Evolutionary conservation across 1,139 yeast genomes (phyloP).

Genomic region (Zygosaccharomyces sapae): DNA sequence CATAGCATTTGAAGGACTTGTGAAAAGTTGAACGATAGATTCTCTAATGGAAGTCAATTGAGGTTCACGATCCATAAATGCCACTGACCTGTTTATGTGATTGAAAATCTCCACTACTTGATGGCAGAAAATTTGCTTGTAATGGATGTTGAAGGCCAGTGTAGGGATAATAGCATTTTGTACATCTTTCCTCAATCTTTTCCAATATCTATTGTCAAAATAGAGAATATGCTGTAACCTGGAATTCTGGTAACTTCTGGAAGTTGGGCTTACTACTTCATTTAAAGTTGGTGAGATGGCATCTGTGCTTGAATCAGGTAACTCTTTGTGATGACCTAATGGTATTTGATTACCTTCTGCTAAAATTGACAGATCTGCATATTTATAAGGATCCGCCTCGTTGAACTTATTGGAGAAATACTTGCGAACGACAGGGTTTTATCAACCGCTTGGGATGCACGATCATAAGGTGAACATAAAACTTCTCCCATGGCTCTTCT

Average conservation of each 20-base stretch:
- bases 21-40: slow-evolving; percentile 58
- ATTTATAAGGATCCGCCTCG: slow-evolving; percentile 24
- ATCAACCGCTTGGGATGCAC: slow-evolving; percentile 17
- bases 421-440: slow-evolving; percentile 24
- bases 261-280: slow-evolving; percentile 15
- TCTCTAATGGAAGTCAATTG: slow-evolving; percentile 51
- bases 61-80: slow-evolving; percentile 62
- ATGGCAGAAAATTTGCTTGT: slow-evolving; percentile 47
- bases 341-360: slow-evolving; percentile 26
- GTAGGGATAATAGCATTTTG: slow-evolving; percentile 51
- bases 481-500: slow-evolving; percentile 37
- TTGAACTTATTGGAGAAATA: slow-evolving; percentile 23
- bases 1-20: slow-evolving; percentile 57
- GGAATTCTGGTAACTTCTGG: slow-evolving; percentile 41
- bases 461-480: slow-evolving; percentile 24
- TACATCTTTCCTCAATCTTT: slow-evolving; percentile 45
- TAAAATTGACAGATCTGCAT: slow-evolving; percentile 29
- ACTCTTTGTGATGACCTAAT: slow-evolving; percentile 35
- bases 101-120: slow-evolving; percentile 58
- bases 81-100: slow-evolving; percentile 45
- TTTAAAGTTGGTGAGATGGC: slow-evolving; percentile 40
- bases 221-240: slow-evolving; percentile 51
- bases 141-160: slow-evolving; percentile 46
- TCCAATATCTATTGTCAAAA: slow-evolving; percentile 56
- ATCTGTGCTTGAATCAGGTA: slow-evolving; percentile 39